Conservation (phyloP, 1,284 basidiomycete species). For the Ceratobasidium sp. region DNA sequence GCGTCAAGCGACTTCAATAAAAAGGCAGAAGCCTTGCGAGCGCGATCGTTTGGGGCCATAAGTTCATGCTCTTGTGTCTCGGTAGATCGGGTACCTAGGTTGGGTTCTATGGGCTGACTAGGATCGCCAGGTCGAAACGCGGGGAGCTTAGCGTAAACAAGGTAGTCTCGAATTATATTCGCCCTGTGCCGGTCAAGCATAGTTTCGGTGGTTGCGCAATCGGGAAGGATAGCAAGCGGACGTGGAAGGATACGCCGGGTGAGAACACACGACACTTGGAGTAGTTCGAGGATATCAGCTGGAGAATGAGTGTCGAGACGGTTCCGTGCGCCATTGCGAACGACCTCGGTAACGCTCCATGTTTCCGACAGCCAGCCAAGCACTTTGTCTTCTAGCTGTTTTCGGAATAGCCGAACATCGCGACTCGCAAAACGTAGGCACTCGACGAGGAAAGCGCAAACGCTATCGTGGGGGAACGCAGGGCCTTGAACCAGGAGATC, state of each 20-base stretch:
- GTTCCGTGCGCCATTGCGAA: conserved; percentile 58
- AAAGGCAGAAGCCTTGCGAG: conserved; percentile 73
- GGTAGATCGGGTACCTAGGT: neutral
- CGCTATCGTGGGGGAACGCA: conserved; percentile 84
- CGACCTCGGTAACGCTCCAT: conserved; percentile 69
- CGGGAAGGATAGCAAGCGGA: conserved; percentile 69
- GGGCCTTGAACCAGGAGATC: conserved; percentile 92
- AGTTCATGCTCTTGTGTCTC: neutral
- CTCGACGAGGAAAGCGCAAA: conserved; percentile 81
- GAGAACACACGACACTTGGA: conserved; percentile 73
- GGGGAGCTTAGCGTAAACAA: conserved; percentile 76
- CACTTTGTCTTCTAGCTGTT: conserved; percentile 86
- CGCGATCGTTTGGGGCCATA: conserved; percentile 25
- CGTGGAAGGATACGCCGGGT: conserved; percentile 60
- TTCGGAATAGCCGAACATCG: conserved; percentile 83
- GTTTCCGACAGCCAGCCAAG: conserved; percentile 83
- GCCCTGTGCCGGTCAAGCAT: conserved; percentile 71
- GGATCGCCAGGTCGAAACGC: conserved; percentile 1
- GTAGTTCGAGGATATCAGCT: conserved; percentile 72
- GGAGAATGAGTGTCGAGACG: conserved; percentile 63
- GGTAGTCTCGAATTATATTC: conserved; percentile 74
- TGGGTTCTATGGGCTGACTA: neutral
- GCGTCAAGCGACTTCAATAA: conserved; percentile 72
- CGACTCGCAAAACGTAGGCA: conserved; percentile 77
- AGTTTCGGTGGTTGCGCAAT: conserved; percentile 72